Conservation (phyloP, 1,284 basidiomycete genomes). For the Apiotrichum akiyoshidainum region DNA sequence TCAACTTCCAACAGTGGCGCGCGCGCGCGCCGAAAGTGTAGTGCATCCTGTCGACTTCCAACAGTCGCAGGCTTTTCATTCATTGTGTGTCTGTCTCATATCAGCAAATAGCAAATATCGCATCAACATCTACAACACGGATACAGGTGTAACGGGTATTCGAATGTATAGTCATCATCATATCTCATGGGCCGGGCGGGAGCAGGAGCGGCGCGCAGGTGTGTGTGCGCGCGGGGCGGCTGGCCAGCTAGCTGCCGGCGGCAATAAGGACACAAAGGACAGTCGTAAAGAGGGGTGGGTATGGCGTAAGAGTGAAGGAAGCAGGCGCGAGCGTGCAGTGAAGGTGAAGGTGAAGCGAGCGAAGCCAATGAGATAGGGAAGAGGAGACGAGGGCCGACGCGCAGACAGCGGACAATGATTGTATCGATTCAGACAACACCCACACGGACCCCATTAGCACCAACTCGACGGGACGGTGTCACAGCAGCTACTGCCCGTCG, state of each 20-base stretch:
- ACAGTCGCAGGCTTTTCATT: background rate
- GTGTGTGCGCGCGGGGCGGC: background rate
- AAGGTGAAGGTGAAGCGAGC: too few species aligned
- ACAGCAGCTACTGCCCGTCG: background rate
- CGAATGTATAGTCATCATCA: background rate
- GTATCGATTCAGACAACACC: too few species aligned
- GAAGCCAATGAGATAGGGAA: too few species aligned
- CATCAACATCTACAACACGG: conserved; percentile 13
- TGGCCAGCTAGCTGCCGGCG: too few species aligned
- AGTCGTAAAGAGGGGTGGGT: too few species aligned
- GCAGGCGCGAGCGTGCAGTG: too few species aligned
- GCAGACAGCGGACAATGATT: too few species aligned
- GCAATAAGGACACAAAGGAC: too few species aligned
- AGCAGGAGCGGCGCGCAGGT: background rate
- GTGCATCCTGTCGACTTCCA: conserved; percentile 5
- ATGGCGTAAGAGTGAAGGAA: too few species aligned
- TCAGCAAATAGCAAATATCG: background rate
- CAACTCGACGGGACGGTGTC: too few species aligned
- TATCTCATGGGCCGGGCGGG: background rate
- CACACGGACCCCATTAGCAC: too few species aligned
- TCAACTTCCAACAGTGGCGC: background rate
- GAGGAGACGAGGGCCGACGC: too few species aligned
- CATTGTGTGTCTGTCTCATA: background rate
- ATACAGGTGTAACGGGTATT: conserved; percentile 4
- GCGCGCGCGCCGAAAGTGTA: background rate